These are phyloP conservation scores for Picochlorum sp. DNA, from an alignment of 139 green algal species.

Conservation along the genomic window DNA sequence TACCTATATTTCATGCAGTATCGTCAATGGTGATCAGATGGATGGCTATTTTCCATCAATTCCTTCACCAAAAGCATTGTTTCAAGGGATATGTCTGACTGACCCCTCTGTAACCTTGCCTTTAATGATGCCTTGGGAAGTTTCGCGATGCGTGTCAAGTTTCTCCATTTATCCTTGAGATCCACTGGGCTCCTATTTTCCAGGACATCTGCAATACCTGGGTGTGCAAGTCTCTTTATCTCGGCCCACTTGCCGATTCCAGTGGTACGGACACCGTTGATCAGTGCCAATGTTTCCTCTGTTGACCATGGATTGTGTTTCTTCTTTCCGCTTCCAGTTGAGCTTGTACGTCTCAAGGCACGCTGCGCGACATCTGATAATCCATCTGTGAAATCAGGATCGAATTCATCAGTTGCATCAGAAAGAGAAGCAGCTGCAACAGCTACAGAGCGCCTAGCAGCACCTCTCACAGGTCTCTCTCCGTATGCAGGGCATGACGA, in stretches of 20 bases:
- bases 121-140: slow-evolving; percentile 18
- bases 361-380: background rate
- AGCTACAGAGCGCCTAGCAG: slow-evolving; percentile 4
- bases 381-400: background rate
- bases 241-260: slow-evolving; percentile 60
- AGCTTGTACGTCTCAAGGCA: background rate
- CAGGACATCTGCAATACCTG: slow-evolving; percentile 13
- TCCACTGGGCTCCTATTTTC: slow-evolving; percentile 15
- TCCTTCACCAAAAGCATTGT: slow-evolving; percentile 11
- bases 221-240: slow-evolving; percentile 32
- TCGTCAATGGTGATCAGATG: background rate
- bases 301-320: slow-evolving; percentile 52
- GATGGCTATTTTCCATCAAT: background rate
- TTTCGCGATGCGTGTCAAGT: slow-evolving; percentile 21
- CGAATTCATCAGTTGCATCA: background rate
- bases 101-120: slow-evolving; percentile 3
- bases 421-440: slow-evolving; percentile 1
- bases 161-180: slow-evolving; percentile 37
- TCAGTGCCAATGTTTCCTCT: slow-evolving; percentile 55
- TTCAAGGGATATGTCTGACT: slow-evolving; percentile 12
- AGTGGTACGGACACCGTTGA: slow-evolving; percentile 55
- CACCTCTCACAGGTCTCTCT: background rate
- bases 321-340: slow-evolving; percentile 22
- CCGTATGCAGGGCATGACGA: background rate
- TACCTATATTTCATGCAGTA: background rate